Conservation (phyloP, 306 rosid genomes). For the Lotus japonicus region DNA sequence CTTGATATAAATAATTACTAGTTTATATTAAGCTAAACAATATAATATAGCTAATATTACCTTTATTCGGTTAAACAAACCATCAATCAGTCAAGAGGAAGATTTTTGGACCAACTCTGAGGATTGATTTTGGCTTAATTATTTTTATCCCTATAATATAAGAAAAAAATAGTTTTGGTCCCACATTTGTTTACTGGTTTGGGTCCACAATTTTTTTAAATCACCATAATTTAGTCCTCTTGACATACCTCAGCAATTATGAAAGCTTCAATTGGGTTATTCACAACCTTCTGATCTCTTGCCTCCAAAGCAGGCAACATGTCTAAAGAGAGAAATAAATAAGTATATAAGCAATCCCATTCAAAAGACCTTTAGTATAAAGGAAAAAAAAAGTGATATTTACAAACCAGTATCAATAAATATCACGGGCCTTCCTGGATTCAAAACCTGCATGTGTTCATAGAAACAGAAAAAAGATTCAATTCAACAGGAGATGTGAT, state of each 20-base stretch:
- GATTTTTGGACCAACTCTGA: not conserved
- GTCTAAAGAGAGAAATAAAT: conserved; percentile 37
- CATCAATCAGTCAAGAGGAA: not conserved
- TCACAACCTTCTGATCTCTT: conserved; percentile 59
- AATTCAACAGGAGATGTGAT: not conserved
- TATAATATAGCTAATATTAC: no score
- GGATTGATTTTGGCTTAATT: no score
- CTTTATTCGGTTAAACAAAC: not conserved
- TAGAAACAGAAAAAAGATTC: not conserved
- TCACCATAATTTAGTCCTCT: no score
- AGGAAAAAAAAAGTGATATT: conserved; percentile 9
- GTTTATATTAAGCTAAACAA: no score
- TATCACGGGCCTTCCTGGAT: conserved; percentile 73
- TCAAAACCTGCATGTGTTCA: conserved; percentile 53
- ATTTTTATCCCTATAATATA: no score
- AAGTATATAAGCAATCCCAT: conserved; percentile 10
- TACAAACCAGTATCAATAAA: conserved; percentile 79
- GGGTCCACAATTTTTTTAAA: no score
- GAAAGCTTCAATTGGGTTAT: conserved; percentile 79
- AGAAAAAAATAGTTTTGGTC: no score
- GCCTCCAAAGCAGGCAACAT: conserved; percentile 74
- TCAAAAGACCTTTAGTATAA: not conserved
- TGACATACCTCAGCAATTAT: conserved; percentile 61
- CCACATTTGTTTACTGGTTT: no score
- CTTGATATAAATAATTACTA: no score